Evolutionary conservation across 495 filamentous ascomycete genomes (phyloP), one percentile per base, ranked within the genome.

Genomic region (Hypoxylon trugodes): DNA sequence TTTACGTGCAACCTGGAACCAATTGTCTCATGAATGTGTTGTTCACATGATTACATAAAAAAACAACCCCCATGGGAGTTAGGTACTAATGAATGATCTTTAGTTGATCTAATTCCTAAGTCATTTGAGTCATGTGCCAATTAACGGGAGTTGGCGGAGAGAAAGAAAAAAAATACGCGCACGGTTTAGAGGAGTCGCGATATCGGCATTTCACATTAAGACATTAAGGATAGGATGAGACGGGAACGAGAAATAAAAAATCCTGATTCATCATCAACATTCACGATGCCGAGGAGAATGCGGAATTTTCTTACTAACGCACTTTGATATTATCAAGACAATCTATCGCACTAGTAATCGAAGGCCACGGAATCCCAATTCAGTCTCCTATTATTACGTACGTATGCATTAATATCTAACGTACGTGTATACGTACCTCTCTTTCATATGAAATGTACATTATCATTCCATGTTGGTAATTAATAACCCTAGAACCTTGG

Each of bases 61-160:
- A n/a, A n/a, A n/a, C n/a, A n/a, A n/a, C n/a, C n/a, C n/a, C n/a
- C n/a, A n/a, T n/a, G n/a, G n/a, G n/a, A n/a, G n/a, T n/a, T n/a
- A n/a, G n/a, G n/a, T n/a, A n/a, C n/a, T n/a, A n/a, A n/a, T n/a
- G n/a, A 40, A 7, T 4, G 15, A 8, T 6, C 41, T 28, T 28
- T 37, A 53, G 36, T 38, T 62, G 24, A 54, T 62, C 36, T 33
- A 28, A 43, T 37, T 35, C 19, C 46, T 58, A 43, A 52, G 38
- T 28, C 13, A 1, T 54, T n/a, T 55, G 46, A 66, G 63, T 66
- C 63, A 66, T 61, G 63, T 52, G 63, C 51, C 28, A 52, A 19
- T n/a, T n/a, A n/a, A n/a, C n/a, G n/a, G 35, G 55, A 40, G 15
- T 36, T 10, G 6, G n/a, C 7, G 30, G 28, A 12, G 12, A 32